Evolutionary conservation across 768 basidiomycete genomes (phyloP).

Genomic region (Leccinum uliginosum): DNA sequence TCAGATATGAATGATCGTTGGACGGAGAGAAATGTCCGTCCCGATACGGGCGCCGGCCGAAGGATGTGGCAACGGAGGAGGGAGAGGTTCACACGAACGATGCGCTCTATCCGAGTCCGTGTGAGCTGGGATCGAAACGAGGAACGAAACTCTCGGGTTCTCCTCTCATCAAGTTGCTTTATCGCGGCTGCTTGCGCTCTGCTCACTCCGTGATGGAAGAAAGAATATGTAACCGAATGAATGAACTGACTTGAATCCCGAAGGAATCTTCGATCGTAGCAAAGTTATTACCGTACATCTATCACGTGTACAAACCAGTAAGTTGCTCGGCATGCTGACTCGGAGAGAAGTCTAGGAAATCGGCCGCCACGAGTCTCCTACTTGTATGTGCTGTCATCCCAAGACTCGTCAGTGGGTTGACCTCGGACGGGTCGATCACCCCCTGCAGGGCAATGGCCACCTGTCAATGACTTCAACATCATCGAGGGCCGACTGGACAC

Average conservation of each 20-base stretch:
- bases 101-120: neutral
- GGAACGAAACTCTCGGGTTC: neutral
- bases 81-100: neutral
- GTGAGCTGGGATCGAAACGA: neutral
- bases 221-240: too few species aligned
- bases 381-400: too few species aligned
- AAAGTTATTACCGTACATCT: neutral
- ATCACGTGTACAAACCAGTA: neutral
- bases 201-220: too few species aligned
- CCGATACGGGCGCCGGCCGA: neutral
- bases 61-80: neutral
- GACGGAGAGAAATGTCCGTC: neutral
- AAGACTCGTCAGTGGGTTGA: too few species aligned
- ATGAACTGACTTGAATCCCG: too few species aligned
- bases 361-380: too few species aligned
- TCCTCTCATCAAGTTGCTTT: neutral
- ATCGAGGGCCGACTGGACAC: neutral
- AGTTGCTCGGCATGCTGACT: neutral
- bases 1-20: neutral
- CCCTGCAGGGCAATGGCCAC: too few species aligned
- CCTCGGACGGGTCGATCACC: too few species aligned
- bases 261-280: neutral
- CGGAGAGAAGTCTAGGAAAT: neutral
- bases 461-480: neutral
- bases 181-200: neutral